Evolutionary conservation across 192 early-diverging fungal genomes (phyloP).

Genomic region (Phlyctochytrium bullatum): DNA sequence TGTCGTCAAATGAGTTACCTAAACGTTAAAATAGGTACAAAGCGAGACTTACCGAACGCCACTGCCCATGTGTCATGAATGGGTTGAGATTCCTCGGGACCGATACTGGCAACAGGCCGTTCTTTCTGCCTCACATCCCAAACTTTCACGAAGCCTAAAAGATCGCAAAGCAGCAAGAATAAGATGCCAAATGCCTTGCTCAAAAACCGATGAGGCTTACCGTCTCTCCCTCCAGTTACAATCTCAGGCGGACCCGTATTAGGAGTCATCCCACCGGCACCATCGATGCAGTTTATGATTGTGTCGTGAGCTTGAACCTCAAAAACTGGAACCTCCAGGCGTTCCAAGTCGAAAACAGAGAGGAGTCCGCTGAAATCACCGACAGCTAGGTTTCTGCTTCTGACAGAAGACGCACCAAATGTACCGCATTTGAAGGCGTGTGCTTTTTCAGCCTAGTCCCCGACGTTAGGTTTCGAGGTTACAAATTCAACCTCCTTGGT

Average conservation of each 20-base stretch:
- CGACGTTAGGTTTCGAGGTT: neutral
- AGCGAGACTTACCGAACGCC: slow-evolving; percentile 55
- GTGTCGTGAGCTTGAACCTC: slow-evolving; percentile 59
- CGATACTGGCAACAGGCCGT: slow-evolving; percentile 58
- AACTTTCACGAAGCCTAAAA: slow-evolving; percentile 63
- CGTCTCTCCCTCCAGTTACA: slow-evolving; percentile 68
- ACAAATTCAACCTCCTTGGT: slow-evolving; percentile 9
- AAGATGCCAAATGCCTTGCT: neutral
- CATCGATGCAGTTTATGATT: slow-evolving; percentile 71
- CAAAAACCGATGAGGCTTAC: slow-evolving; percentile 24
- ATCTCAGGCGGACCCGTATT: slow-evolving; percentile 57
- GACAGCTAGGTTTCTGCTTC: slow-evolving; percentile 59
- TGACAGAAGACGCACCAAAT: slow-evolving; percentile 51
- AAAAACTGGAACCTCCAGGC: slow-evolving; percentile 52
- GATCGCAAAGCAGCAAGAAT: slow-evolving; percentile 11
- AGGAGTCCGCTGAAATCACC: slow-evolving; percentile 68
- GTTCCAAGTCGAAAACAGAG: slow-evolving; percentile 60
- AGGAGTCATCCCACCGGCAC: slow-evolving; percentile 45
- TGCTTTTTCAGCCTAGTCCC: slow-evolving; percentile 47
- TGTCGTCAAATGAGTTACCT: slow-evolving; percentile 56
- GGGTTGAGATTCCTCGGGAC: slow-evolving; percentile 42
- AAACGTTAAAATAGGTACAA: neutral
- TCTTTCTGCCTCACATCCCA: slow-evolving; percentile 70
- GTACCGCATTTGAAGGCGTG: slow-evolving; percentile 48
- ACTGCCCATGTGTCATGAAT: slow-evolving; percentile 66